These are phyloP conservation scores for Fusarium illudens DNA, from an alignment of 2,329 filamentous ascomycete species.

Conservation along the genomic window DNA sequence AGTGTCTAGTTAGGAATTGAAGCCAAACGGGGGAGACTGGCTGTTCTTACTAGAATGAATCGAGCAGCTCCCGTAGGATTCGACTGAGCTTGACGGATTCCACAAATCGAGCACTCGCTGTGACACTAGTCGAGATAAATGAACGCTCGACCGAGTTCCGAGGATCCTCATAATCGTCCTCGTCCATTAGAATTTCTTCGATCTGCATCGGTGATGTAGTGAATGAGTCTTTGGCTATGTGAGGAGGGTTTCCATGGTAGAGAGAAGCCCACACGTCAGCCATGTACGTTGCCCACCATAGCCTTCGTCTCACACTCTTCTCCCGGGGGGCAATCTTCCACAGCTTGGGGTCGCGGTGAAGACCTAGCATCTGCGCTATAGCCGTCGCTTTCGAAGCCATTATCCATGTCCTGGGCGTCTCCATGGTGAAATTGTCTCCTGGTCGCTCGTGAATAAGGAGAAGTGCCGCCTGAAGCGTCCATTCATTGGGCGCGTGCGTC, in stretches of 20 bases:
- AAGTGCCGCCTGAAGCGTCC: constrained; percentile 49
- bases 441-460: constrained; percentile 50
- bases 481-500: constrained; percentile 49
- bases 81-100: constrained; percentile 28
- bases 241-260: constrained; percentile 51
- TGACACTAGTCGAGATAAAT: constrained; percentile 24
- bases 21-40: no score
- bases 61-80: constrained; percentile 9
- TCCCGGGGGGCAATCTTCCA: constrained; percentile 50
- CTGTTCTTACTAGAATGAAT: constrained; percentile 14
- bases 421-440: constrained; percentile 48
- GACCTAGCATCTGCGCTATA: constrained; percentile 49
- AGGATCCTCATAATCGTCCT: constrained; percentile 32
- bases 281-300: constrained; percentile 50
- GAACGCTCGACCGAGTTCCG: background rate
- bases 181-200: constrained; percentile 47
- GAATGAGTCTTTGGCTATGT: constrained; percentile 46
- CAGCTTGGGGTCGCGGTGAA: constrained; percentile 47
- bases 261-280: constrained; percentile 50
- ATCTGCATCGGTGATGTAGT: constrained; percentile 44
- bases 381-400: constrained; percentile 48
- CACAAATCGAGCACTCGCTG: constrained; percentile 42
- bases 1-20: background rate
- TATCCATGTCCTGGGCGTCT: constrained; percentile 50
- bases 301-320: constrained; percentile 44